Conservation (phyloP, 306 rosid species). For the Medicago arabica region DNA sequence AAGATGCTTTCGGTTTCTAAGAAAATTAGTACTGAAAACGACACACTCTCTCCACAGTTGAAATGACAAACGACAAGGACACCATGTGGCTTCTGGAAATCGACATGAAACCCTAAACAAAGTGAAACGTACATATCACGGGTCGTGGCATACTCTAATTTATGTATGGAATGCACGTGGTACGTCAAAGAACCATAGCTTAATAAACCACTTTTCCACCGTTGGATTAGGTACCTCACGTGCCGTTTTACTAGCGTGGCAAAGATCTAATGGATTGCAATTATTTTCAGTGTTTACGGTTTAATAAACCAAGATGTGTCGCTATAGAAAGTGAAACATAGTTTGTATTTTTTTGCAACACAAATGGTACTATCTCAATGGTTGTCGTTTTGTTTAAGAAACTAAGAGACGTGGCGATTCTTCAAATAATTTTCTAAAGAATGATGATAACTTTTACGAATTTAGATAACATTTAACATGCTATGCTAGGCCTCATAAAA, state of each 20-base stretch:
- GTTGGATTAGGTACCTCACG: conserved; percentile 7
- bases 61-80: background rate
- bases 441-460: background rate
- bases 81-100: conserved; percentile 35
- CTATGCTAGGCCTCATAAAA: background rate
- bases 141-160: background rate
- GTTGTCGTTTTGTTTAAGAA: background rate
- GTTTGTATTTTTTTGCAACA: background rate
- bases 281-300: background rate
- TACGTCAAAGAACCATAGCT: background rate
- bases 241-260: background rate
- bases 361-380: conserved; percentile 1
- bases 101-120: background rate
- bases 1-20: background rate
- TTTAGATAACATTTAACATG: background rate
- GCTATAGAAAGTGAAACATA: background rate
- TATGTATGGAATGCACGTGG: conserved; percentile 14
- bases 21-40: background rate
- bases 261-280: background rate
- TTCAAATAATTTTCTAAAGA: background rate
- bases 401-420: conserved; percentile 4
- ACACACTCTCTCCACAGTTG: background rate
- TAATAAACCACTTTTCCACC: background rate
- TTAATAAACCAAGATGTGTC: background rate
- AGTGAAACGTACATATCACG: conserved; percentile 5